phyloP scores from a whole-genome alignment of 768 basidiomycete species.

The Chalciporus pseudorubinellus region DNA sequence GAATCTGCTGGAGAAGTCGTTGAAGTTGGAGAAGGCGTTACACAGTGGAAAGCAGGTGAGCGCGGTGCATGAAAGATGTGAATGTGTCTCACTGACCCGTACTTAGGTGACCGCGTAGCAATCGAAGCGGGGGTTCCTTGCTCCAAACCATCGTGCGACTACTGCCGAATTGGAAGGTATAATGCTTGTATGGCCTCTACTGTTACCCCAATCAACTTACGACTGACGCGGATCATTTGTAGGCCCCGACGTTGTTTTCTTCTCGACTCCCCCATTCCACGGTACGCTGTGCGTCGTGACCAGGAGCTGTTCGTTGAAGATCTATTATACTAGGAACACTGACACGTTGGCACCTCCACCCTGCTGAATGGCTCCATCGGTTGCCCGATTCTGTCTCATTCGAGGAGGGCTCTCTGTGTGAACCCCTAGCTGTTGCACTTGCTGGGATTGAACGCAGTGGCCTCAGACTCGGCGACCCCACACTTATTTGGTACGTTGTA shows the following conservation, averaged over 20 bases:
- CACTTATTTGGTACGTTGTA: slow-evolving; percentile 52
- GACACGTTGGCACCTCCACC: slow-evolving; percentile 65
- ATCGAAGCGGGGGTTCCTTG: slow-evolving; percentile 72
- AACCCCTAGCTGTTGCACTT: slow-evolving; percentile 64
- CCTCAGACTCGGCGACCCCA: slow-evolving; percentile 62
- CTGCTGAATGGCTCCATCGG: slow-evolving; percentile 65
- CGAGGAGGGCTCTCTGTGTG: slow-evolving; percentile 67
- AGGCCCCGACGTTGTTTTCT: slow-evolving; percentile 54
- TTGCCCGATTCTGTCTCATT: slow-evolving; percentile 61
- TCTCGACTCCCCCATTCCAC: slow-evolving; percentile 69
- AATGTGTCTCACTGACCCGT: slow-evolving; percentile 1
- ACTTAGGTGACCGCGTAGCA: slow-evolving; percentile 60
- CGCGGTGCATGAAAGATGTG: not conserved
- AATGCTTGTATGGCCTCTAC: slow-evolving; percentile 49
- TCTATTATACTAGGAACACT: slow-evolving; percentile 45
- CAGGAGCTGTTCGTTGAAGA: not conserved
- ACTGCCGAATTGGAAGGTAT: slow-evolving; percentile 62
- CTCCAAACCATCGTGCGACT: slow-evolving; percentile 57
- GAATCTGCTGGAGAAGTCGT: slow-evolving; percentile 69
- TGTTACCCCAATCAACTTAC: too few relatives aligned
- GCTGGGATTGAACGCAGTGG: slow-evolving; percentile 66
- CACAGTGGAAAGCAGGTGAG: slow-evolving; percentile 59
- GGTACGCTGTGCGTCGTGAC: slow-evolving; percentile 33
- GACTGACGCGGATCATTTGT: slow-evolving; percentile 1
- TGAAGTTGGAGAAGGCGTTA: slow-evolving; percentile 64